These are phyloP conservation scores for Somion occarium DNA, from an alignment of 1,284 basidiomycete genomes.

Conservation along the genomic window DNA sequence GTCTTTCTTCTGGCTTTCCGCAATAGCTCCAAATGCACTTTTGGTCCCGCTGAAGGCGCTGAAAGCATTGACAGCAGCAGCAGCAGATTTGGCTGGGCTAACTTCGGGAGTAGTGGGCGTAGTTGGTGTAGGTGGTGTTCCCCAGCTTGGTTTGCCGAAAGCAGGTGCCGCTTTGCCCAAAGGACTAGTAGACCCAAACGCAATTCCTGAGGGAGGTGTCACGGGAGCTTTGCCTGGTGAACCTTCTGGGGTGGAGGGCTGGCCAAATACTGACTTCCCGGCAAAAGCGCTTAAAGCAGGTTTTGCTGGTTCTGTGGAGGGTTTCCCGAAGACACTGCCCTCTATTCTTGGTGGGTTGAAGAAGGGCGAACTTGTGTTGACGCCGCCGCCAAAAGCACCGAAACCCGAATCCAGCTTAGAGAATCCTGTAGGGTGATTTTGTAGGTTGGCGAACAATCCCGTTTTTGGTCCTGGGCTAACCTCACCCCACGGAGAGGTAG, in stretches of 20 bases:
- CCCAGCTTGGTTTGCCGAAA: slow-evolving; percentile 2
- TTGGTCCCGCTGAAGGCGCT: slow-evolving; percentile 41
- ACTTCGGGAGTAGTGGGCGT: slow-evolving; percentile 31
- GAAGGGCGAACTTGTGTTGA: slow-evolving; percentile 43
- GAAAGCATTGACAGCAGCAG: slow-evolving; percentile 33
- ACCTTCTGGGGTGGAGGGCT: not conserved
- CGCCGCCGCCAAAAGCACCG: slow-evolving; percentile 32
- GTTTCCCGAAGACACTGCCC: slow-evolving; percentile 16
- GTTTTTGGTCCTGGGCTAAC: slow-evolving; percentile 19
- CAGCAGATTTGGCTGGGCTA: not conserved
- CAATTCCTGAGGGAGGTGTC: slow-evolving; percentile 6
- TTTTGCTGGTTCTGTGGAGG: slow-evolving; percentile 20
- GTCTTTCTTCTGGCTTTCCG: slow-evolving; percentile 29
- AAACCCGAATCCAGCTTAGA: slow-evolving; percentile 36
- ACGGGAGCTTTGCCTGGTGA: not conserved
- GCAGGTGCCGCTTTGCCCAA: slow-evolving; percentile 10
- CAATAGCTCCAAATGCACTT: slow-evolving; percentile 39
- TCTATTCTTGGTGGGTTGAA: slow-evolving; percentile 37
- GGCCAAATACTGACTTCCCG: not conserved
- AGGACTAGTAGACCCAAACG: slow-evolving; percentile 25
- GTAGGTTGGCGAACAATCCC: slow-evolving; percentile 34
- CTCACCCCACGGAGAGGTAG: slow-evolving; percentile 10
- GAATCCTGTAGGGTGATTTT: slow-evolving; percentile 31
- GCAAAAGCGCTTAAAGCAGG: slow-evolving; percentile 1
- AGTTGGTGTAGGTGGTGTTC: slow-evolving; percentile 12